Base-by-base conservation (phyloP, 2,329 filamentous ascomycete species). In the Cladosporium sp. region DNA sequence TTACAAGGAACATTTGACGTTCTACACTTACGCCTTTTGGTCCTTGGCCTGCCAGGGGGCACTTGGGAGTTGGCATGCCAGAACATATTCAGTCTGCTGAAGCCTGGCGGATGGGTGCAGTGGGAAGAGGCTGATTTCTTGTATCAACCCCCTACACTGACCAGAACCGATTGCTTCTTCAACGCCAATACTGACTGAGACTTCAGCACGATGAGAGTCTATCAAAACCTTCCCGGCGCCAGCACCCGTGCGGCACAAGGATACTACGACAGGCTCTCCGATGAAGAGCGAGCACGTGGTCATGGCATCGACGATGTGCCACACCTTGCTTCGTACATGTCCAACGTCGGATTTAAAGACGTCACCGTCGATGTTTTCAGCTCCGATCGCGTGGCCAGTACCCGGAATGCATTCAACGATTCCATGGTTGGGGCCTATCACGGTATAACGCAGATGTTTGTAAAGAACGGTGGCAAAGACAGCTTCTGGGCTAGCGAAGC, bases 41-140 rank as follows among this genome's bases (percentile, higher is more conserved):
- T 71, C 46, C 52, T 58, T 28, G 71, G 67, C 16, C 65, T 72
- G 0, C 68, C 49, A 3, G 49, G 28, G 2, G 29, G 65, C 3
- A 66, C 67, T 46, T 72, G 70, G 70, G 28, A 59, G 5, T 60
- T 50, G 7, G 69, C 68, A 1, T 65, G 67, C 12, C 11, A 35
- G 12, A 66, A 70, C 33, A 28, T 69, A 14, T 23, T 68, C 28
- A 37, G 66, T 40, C 40, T 72, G 26, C 60, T 72, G 12, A 72
- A 69, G 33, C 70, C 71, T 11, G 70, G 69, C 3, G 70, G 71
- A 6, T 68, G 49, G 53, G 18, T 72, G 12, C 70, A 72, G 65
- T 72, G 70, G 70, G 52, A 62, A n/a, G 70, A 72, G 55, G 61
- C 61, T 26, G 58, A 69, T 28, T 70, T 70, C 35, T n/a, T 14